Evolutionary conservation across 108 stramenopile genomes (phyloP).

Genomic region (Fragilaria radians): DNA sequence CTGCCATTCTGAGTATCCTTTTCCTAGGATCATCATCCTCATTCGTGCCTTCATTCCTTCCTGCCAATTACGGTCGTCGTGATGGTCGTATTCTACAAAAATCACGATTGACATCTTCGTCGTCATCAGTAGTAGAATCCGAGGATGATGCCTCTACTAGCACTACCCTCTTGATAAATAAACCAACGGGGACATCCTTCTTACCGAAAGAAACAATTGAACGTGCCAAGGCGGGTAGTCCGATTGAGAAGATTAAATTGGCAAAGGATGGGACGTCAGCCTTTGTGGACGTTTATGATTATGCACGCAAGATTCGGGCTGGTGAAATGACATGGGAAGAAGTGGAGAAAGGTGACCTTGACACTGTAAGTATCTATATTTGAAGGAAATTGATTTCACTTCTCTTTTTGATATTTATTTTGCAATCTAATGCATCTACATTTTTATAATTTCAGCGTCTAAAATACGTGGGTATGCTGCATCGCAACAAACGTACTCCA

Average conservation of each 20-base stretch:
- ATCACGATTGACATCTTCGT: too few species aligned
- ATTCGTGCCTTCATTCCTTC: too few species aligned
- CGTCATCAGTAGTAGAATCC: constrained; percentile 1
- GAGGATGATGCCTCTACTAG: constrained; percentile 18
- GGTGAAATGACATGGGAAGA: constrained; percentile 88
- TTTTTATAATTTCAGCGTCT: constrained; percentile 42
- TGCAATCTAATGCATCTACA: not conserved
- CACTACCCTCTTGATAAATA: too few species aligned
- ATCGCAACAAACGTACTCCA: constrained; percentile 87
- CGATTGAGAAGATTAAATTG: constrained; percentile 77
- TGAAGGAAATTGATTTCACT: too few species aligned
- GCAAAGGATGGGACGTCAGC: constrained; percentile 73
- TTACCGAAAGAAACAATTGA: constrained; percentile 64
- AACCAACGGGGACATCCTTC: constrained; percentile 73
- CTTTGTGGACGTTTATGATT: constrained; percentile 83
- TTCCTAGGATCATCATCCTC: too few species aligned
- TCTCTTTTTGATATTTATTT: not conserved
- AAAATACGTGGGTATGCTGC: constrained; percentile 91
- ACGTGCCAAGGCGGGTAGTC: constrained; percentile 51
- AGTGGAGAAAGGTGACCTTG: constrained; percentile 76
- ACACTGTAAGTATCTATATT: constrained; percentile 45
- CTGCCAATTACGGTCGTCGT: too few species aligned
- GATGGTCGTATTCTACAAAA: too few species aligned
- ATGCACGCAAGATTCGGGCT: constrained; percentile 69
- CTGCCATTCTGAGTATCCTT: too few species aligned